Base-by-base conservation (phyloP, 2,329 filamentous ascomycete species). In the Cladosporium sp. region DNA sequence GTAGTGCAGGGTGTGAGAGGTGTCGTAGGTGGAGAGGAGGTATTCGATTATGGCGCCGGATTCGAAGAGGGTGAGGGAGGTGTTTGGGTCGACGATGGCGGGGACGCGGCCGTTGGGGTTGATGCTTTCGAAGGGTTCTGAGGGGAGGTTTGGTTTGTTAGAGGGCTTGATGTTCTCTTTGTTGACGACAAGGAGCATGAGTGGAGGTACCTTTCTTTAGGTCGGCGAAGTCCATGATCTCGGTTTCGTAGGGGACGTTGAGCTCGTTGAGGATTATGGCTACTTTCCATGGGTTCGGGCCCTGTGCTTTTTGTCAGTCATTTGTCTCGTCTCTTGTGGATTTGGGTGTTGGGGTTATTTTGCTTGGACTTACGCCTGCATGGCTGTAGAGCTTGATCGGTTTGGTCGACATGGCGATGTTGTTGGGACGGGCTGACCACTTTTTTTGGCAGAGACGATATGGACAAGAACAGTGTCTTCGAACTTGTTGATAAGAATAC, bases 41-140 rank as follows among this genome's bases (percentile, higher is more conserved):
- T 78, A 78, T 51, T 73, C 67, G 51, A 78, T 58, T 57, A 77
- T 76, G 9, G 76, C 75, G 19, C 72, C 73, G 13, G 70, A 73
- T 58, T 78, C 75, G 70, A 72, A 78, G 35, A 75, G 66, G 0
- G 67, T 70, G 33, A 78, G 62, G 51, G 66, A 68, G 13, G 62
- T 68, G 36, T 72, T 75, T 52, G 71, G 71, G 54, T 77, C 73
- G 50, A 75, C 62, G 32, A 76, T 59, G 27, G 69, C 67, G 2
- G 68, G 71, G 2, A 71, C 48, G 13, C 72, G 67, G 20, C 73
- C 72, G 52, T 75, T 75, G 47, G 69, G 66, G 55, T 72, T 75
- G 58, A 74, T 67, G 15, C n/a, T n/a, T n/a, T n/a, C n/a, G n/a
- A n/a, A n/a, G n/a, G n/a, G n/a, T n/a, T n/a, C n/a, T n/a, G n/a